Evolutionary conservation across 805 yeast genomes (phyloP), one percentile per base, ranked within the genome.

Genomic region (Myxozyma monticola): DNA sequence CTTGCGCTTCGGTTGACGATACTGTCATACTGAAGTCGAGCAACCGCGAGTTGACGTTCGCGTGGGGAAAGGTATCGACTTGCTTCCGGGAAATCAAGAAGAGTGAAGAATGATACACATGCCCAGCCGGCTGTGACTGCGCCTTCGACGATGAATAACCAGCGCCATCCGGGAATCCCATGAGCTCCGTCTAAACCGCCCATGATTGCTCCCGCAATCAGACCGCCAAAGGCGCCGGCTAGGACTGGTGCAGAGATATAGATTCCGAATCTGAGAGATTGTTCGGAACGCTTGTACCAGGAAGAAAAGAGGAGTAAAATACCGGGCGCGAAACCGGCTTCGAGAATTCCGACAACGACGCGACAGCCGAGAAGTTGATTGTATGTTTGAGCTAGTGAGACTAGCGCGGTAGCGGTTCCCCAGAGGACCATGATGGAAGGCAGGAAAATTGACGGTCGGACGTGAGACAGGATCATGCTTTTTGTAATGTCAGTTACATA

Each of bases 81-180:
- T 60, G 75, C 76, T 17, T 68, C 68, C 18, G 83, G 83, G 68
- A 76, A 69, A 54, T 77, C 79, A 18, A 83, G 83, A 46, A 79
- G 66, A 31, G 77, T 68, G 42, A 70, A 67, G 62, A 75, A 75
- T 6, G 78, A 75, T 38, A 75, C 48, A 5, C 77, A 69, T 37
- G 77, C 73, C 39, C 71, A 58, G 40, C 68, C 67, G 47, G 76
- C 74, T 8, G 84, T 79, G 48, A 76, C 70, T 2, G 71, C 70
- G 36, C 85, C 85, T 62, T 78, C 83, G 38, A 79, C 74, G 42
- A 78, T 67, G 56, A 79, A 79, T 36, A 79, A 71, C 76, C 79
- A 79, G 61, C 79, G 68, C 84, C 84, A 79, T 9, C 75, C 69
- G 41, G 72, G 65, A 25, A 74, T 58, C 12, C 79, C 77, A 17